These are phyloP conservation scores for Trichosporon sp. DNA, from an alignment of 1,284 basidiomycete genomes.

Conservation along the genomic window DNA sequence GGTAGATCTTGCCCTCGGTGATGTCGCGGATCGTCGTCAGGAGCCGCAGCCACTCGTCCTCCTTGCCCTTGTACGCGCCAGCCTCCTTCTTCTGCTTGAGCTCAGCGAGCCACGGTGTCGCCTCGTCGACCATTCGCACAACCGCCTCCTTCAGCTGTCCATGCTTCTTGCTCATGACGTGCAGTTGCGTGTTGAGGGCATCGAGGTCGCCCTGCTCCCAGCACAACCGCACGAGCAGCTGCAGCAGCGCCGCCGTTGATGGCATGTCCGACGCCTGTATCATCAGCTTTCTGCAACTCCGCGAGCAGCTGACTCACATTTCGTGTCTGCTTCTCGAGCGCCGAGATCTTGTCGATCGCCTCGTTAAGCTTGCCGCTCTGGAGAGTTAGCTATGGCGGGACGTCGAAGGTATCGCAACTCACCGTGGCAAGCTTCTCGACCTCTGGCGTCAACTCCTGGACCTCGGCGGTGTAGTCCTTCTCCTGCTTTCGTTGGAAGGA, in stretches of 20 bases:
- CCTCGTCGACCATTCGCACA: slow-evolving; percentile 81
- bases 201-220: slow-evolving; percentile 61
- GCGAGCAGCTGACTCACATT: slow-evolving; percentile 65
- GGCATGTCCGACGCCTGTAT: slow-evolving; percentile 82
- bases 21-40: slow-evolving; percentile 84
- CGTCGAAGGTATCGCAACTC: slow-evolving; percentile 5
- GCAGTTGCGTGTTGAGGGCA: slow-evolving; percentile 67
- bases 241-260: slow-evolving; percentile 82
- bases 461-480: slow-evolving; percentile 53
- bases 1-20: slow-evolving; percentile 97
- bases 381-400: slow-evolving; percentile 5
- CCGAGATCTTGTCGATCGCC: slow-evolving; percentile 81
- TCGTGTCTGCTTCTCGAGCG: slow-evolving; percentile 90
- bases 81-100: slow-evolving; percentile 50
- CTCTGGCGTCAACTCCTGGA: slow-evolving; percentile 50
- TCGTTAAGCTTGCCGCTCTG: slow-evolving; percentile 69
- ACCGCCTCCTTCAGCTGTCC: slow-evolving; percentile 90
- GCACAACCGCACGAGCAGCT: slow-evolving; percentile 63
- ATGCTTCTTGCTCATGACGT: slow-evolving; percentile 85
- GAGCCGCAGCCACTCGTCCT: slow-evolving; percentile 74
- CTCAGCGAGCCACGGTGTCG: slow-evolving; percentile 71
- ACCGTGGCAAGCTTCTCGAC: slow-evolving; percentile 50
- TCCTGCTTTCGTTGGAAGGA: slow-evolving; percentile 52
- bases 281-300: slow-evolving; percentile 17
- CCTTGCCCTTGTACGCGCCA: slow-evolving; percentile 53